Conservation (phyloP, 495 filamentous ascomycete species). For the Corynascus novoguineensis region DNA sequence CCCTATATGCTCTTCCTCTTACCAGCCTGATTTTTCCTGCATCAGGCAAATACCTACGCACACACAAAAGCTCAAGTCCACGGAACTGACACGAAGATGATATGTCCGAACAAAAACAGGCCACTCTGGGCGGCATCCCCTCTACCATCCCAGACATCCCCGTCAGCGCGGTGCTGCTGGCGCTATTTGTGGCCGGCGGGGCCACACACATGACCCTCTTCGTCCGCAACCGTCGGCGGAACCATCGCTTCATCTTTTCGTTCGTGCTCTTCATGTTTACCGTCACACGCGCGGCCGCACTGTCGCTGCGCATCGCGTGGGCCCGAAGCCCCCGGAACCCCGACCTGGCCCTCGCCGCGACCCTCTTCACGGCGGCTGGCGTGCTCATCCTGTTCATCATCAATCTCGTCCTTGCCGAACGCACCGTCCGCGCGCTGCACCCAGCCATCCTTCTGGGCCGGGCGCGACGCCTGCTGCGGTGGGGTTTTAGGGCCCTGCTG, state of each 20-base stretch:
- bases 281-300: constrained; percentile 60
- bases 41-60: too few relatives aligned
- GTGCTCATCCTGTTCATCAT: constrained; percentile 69
- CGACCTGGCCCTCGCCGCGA: constrained; percentile 60
- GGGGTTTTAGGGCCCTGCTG: constrained; percentile 52
- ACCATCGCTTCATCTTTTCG: constrained; percentile 64
- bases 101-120: too few relatives aligned
- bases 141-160: constrained; percentile 54
- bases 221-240: constrained; percentile 45
- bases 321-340: constrained; percentile 41
- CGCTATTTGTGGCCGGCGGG: constrained; percentile 55
- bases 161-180: constrained; percentile 58
- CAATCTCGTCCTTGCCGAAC: constrained; percentile 72
- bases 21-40: too few relatives aligned
- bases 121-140: constrained; percentile 56
- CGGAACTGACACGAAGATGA: too few relatives aligned
- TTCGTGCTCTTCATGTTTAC: constrained; percentile 70
- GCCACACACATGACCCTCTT: constrained; percentile 58
- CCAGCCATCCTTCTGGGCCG: constrained; percentile 62
- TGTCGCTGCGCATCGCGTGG: constrained; percentile 59
- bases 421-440: constrained; percentile 65
- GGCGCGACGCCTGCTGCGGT: constrained; percentile 35
- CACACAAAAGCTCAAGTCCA: too few relatives aligned
- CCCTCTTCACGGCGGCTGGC: constrained; percentile 68
- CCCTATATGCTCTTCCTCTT: too few relatives aligned